Percentiles rank a stretch among this genome's conserved stretches.
phyloP scores from a whole-genome alignment of 169 alveolate species.

The Ichthyophthirius multifiliis region DNA sequence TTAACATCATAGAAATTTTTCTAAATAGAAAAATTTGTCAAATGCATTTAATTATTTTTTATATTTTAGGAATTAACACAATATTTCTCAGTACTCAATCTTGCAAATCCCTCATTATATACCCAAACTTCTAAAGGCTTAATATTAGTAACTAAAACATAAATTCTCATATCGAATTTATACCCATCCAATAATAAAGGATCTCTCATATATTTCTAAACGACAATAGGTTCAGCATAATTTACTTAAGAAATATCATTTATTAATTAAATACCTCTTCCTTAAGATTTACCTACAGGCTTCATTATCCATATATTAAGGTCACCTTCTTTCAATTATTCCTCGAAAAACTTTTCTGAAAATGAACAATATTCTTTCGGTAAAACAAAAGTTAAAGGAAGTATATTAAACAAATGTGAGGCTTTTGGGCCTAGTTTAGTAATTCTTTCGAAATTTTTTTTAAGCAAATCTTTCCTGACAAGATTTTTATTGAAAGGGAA shows the following conservation, averaged over 20 bases:
- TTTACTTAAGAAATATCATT: conserved; percentile 69
- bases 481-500: conserved; percentile 69
- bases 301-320: conserved; percentile 81
- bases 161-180: conserved; percentile 81
- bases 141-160: conserved; percentile 80
- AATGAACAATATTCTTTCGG: conserved; percentile 83
- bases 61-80: conserved; percentile 61
- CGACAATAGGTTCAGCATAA: conserved; percentile 79
- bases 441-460: conserved; percentile 70
- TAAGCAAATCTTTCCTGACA: conserved; percentile 77
- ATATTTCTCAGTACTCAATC: conserved; percentile 74
- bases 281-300: conserved; percentile 86
- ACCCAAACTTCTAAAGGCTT: conserved; percentile 81
- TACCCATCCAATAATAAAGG: conserved; percentile 74
- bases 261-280: conserved; percentile 82
- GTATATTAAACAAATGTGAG: conserved; percentile 57
- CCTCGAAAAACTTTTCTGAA: conserved; percentile 59
- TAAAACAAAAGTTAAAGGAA: conserved; percentile 78
- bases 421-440: conserved; percentile 52
- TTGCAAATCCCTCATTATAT: conserved; percentile 86
- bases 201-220: conserved; percentile 71
- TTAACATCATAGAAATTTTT: conserved; percentile 50
- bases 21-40: conserved; percentile 76
- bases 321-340: conserved; percentile 61
- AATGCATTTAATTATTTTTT: conserved; percentile 65